Base-by-base conservation (phyloP, 1,139 yeast genomes). In the Scheffersomyces titani region DNA sequence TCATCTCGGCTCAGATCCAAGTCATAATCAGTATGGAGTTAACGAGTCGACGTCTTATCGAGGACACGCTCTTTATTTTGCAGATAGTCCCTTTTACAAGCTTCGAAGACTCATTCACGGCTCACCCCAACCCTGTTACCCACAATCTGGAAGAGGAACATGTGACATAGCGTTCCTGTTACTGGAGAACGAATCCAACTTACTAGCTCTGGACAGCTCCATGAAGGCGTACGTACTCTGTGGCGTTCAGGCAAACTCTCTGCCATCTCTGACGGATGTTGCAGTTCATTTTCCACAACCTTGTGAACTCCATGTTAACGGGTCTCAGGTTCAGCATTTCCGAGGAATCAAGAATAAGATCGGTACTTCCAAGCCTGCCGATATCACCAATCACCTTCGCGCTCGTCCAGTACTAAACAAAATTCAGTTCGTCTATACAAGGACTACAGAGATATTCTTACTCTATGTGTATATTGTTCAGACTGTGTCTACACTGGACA, bases 361-460 rank as follows among this genome's bases (percentile, higher is more conserved):
- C 0, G 91, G 91, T 0, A 84, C 92, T 0, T 85, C 88, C 1
- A 80, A 82, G 56, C 93, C 94, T 0, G 89, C 89, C 1, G 86
- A 89, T 68, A 64, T 88, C 50, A 85, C 90, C 0, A 71, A 75
- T 1, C 70, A 71, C 55, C 49, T 84, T n/a, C 70, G 71, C 16
- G 59, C 59, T 0, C 54, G 71, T 1, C 72, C 76, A 0, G 60
- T 60, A 4, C 52, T 61, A 2, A 87, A 87, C 63, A 63, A 67
- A 2, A 63, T 88, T 21, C 81, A 79, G 54, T 64, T 88, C 49
- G 75, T 80, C 0, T 88, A 87, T 65, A 84, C 87, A 0, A 84
- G 82, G 55, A 76, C 85, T 0, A 72, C 77, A 19, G 73, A 70
- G 3, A 80, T 81, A 51, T 83, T 72, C 62, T 63, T 82, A 51